Base-by-base conservation (phyloP, 164 flowering plant genomes). In the Vitis rupestris region DNA sequence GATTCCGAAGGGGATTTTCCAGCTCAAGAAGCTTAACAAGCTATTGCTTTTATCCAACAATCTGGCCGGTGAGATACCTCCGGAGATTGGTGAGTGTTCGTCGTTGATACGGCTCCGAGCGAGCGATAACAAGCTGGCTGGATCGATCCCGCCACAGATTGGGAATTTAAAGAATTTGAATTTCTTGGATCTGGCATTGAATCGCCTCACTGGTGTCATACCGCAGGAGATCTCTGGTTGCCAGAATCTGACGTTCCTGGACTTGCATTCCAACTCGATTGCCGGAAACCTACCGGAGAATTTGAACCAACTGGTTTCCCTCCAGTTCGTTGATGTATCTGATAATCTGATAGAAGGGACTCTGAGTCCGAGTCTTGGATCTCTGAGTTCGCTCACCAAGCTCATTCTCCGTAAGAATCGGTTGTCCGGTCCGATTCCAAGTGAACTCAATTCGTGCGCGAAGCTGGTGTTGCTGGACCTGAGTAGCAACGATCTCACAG, bases 381-480 rank as follows among this genome's bases (percentile, higher is more conserved):
- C 88, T 58, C 68, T 90, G 75, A 84, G 63, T 71, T 85, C 88
- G 54, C 85, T 92, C 75, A 88, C 88, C 17, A 92, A 92, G 64
- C 93, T 92, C 72, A 70, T 85, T 50, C 79, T 92, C 50, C 73
- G 68, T 2, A 85, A 79, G 62, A 92, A 92, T 71, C 80, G 72
- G 19, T 68, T 92, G 23, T 75, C 95, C 16, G 93, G 97, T 11
- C 27, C 80, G 29, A 86, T 92, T 27, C 97, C 97, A 13, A 60
- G 65, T 19, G 65, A 85, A 50, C 75, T 92, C 64, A 86, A 89
- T 3, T 84, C 87, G 2, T 88, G 93, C 61, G 37, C 73, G n/a
- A 86, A 84, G 87, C 85, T 92, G 31, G 93, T 88, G 85, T 56
- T 92, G 44, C 75, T 92, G 8, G 93, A 92, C 65, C 67, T 92